A percentile compares a stretch with the other conserved stretches of the same genome.
Evolutionary conservation across 352 stramenopile species (phyloP).

Genomic region (Phytophthora agathidicida): DNA sequence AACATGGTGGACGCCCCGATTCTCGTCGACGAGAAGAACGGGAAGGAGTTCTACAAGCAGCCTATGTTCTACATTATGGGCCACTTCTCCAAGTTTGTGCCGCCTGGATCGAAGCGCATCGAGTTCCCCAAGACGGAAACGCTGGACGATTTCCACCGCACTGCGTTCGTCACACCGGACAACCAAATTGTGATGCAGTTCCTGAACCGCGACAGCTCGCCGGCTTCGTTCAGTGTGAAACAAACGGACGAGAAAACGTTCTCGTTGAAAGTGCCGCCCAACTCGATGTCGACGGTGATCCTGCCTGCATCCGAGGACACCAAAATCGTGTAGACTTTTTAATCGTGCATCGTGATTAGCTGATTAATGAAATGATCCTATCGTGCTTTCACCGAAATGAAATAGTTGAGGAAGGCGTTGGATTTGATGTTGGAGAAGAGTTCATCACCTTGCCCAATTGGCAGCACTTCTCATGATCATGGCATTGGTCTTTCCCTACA

Average conservation of each 20-base stretch:
- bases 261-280: constrained; percentile 9
- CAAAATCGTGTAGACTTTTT: constrained; percentile 18
- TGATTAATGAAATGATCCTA: no score
- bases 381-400: no score
- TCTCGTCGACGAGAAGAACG: constrained; percentile 58
- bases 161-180: constrained; percentile 46
- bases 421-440: no score
- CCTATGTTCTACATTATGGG: constrained; percentile 82
- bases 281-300: constrained; percentile 23
- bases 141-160: constrained; percentile 37
- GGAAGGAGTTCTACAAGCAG: constrained; percentile 77
- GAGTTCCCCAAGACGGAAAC: constrained; percentile 33
- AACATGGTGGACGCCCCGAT: constrained; percentile 81
- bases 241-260: constrained; percentile 24
- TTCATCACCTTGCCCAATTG: no score
- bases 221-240: constrained; percentile 34
- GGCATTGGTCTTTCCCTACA: constrained; percentile 4
- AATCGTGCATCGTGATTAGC: constrained; percentile 4
- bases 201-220: constrained; percentile 38
- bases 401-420: no score
- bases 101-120: constrained; percentile 49
- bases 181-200: constrained; percentile 50
- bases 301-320: constrained; percentile 24
- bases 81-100: no score
- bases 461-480: no score